Conservation (phyloP, 208 protist species). For the Jaenimonas drosophilae region DNA sequence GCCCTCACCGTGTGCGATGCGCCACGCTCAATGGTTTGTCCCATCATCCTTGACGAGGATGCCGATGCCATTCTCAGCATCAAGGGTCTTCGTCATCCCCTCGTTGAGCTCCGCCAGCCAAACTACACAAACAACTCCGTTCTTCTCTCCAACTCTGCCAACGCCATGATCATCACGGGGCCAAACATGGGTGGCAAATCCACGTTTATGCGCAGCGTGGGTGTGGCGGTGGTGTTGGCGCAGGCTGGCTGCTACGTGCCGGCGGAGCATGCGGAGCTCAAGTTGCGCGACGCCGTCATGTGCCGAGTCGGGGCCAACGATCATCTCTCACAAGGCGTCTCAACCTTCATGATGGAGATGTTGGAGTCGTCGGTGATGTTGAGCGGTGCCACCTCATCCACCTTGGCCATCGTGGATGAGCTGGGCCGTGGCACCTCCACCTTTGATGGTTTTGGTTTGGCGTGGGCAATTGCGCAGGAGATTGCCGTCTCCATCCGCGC, state of each 20-base stretch:
- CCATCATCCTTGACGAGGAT: slow-evolving; percentile 21
- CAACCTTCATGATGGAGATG: slow-evolving; percentile 99
- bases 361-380: slow-evolving; percentile 97
- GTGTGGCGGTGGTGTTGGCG: slow-evolving; percentile 95
- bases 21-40: slow-evolving; percentile 87
- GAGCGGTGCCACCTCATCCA: slow-evolving; percentile 88
- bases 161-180: slow-evolving; percentile 85
- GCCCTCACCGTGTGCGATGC: slow-evolving; percentile 81
- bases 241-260: slow-evolving; percentile 99
- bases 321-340: slow-evolving; percentile 89
- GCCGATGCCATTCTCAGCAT: slow-evolving; percentile 32
- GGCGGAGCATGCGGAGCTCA: slow-evolving; percentile 74
- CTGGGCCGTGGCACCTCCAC: slow-evolving; percentile 98
- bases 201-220: slow-evolving; percentile 97
- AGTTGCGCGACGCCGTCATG: slow-evolving; percentile 93
- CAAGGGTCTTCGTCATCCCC: slow-evolving; percentile 73
- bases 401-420: slow-evolving; percentile 98
- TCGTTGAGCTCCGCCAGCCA: slow-evolving; percentile 79
- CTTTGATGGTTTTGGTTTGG: slow-evolving; percentile 99
- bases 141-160: slow-evolving; percentile 64
- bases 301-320: slow-evolving; percentile 99
- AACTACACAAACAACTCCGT: slow-evolving; percentile 74
- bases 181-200: slow-evolving; percentile 98
- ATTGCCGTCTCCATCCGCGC: slow-evolving; percentile 70
- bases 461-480: slow-evolving; percentile 98